phyloP scores from a whole-genome alignment of 2,329 filamentous ascomycete species.

The Apiospora sp. region DNA sequence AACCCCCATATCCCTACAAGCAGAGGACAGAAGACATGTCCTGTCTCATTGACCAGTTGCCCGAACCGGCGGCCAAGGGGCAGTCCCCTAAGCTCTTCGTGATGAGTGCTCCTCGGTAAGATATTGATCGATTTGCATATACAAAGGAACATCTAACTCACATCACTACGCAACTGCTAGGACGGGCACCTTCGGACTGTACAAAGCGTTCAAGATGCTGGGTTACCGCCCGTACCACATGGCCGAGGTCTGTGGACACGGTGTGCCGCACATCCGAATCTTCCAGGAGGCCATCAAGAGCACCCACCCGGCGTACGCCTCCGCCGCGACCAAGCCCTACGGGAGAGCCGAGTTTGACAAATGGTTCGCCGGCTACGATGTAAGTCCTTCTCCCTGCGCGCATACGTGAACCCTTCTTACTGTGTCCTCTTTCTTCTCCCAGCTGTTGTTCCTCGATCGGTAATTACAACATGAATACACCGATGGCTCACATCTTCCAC shows the following conservation, averaged over 20 bases:
- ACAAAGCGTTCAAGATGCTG: conserved; percentile 14
- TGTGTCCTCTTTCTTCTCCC: background rate
- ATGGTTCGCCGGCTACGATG: conserved; percentile 19
- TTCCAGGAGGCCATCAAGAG: background rate
- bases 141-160: background rate
- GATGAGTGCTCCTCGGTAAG: conserved; percentile 7
- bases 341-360: conserved; percentile 9
- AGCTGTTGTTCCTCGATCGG: too few species aligned
- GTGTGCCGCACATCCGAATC: background rate
- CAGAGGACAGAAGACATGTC: background rate
- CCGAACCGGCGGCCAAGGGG: background rate
- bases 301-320: background rate
- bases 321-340: background rate
- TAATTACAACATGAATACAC: too few species aligned
- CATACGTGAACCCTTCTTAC: background rate
- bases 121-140: background rate
- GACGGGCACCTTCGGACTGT: background rate
- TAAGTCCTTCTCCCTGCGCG: background rate
- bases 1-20: background rate
- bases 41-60: background rate
- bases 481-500: too few species aligned
- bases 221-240: conserved; percentile 13
- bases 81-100: conserved; percentile 12
- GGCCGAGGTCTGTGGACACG: background rate
- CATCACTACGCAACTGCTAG: background rate